Evolutionary conservation across 1,284 basidiomycete genomes (phyloP).

Genomic region (Papiliotrema fonsecae): DNA sequence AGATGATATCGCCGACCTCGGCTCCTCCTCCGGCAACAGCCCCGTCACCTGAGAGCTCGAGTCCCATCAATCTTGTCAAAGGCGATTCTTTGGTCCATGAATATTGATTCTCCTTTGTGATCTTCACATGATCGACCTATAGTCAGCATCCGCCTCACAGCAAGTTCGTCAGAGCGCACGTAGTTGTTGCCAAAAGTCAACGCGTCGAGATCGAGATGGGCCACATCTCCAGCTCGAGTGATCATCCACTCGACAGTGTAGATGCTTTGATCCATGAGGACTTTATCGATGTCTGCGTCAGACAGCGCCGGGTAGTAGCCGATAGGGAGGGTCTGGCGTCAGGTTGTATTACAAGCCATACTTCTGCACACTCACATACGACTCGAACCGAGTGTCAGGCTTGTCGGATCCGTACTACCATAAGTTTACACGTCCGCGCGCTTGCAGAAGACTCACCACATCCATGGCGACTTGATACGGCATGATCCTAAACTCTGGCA

Average conservation of each 20-base stretch:
- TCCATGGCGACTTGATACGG: constrained; percentile 81
- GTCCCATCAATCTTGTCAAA: constrained; percentile 31
- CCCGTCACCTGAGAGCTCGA: constrained; percentile 28
- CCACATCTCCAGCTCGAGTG: constrained; percentile 34
- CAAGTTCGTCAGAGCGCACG: constrained; percentile 21
- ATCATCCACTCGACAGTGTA: constrained; percentile 47
- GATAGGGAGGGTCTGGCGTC: constrained; percentile 43
- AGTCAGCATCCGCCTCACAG: not conserved
- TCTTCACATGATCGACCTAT: constrained; percentile 31
- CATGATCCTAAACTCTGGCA: constrained; percentile 67
- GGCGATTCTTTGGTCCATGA: constrained; percentile 40
- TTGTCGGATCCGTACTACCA: constrained; percentile 87
- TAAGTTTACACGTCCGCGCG: not conserved
- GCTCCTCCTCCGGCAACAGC: constrained; percentile 31
- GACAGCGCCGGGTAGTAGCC: constrained; percentile 46
- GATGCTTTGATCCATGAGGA: constrained; percentile 41
- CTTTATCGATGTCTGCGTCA: constrained; percentile 42
- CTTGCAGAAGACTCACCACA: constrained; percentile 54
- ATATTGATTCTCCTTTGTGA: constrained; percentile 37
- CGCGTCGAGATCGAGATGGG: constrained; percentile 27
- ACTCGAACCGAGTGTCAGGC: constrained; percentile 80
- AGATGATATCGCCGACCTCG: constrained; percentile 53
- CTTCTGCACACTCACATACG: constrained; percentile 58
- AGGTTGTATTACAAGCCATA: not conserved
- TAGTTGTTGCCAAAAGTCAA: constrained; percentile 31